Evolutionary conservation across 805 yeast species (phyloP).

Genomic region (Candida ovalis): DNA sequence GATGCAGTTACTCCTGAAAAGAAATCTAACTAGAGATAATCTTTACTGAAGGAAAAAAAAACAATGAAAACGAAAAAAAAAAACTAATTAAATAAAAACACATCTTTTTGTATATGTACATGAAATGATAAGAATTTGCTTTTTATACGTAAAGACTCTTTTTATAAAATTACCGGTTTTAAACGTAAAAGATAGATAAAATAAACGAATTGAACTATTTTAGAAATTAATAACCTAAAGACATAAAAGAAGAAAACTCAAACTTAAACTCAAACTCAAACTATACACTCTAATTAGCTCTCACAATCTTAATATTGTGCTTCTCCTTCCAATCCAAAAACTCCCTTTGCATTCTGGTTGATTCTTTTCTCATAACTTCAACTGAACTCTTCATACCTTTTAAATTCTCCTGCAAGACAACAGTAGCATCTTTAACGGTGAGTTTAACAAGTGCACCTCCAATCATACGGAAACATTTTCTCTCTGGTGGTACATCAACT

Average conservation of each 20-base stretch:
- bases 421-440: constrained; percentile 70
- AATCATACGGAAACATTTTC: constrained; percentile 89
- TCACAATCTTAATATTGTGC: constrained; percentile 46
- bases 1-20: constrained; percentile 15
- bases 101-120: neutral
- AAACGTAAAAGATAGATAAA: too few species aligned
- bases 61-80: neutral
- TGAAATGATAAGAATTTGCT: neutral
- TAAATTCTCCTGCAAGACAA: constrained; percentile 54
- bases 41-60: neutral
- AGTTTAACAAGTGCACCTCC: constrained; percentile 90
- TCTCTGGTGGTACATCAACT: constrained; percentile 43
- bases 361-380: constrained; percentile 36
- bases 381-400: constrained; percentile 42
- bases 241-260: neutral
- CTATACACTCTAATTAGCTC: constrained; percentile 13
- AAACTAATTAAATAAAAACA: constrained; percentile 9
- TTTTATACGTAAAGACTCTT: too few species aligned
- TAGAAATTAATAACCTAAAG: neutral
- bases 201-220: neutral
- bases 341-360: constrained; percentile 36
- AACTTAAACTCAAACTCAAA: neutral
- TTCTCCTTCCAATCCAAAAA: constrained; percentile 48
- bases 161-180: too few species aligned
- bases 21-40: constrained; percentile 9